A percentile compares a stretch with the other conserved stretches of the same genome.
Conservation (phyloP, 345 rosid genomes). For the Linum trigynum region DNA sequence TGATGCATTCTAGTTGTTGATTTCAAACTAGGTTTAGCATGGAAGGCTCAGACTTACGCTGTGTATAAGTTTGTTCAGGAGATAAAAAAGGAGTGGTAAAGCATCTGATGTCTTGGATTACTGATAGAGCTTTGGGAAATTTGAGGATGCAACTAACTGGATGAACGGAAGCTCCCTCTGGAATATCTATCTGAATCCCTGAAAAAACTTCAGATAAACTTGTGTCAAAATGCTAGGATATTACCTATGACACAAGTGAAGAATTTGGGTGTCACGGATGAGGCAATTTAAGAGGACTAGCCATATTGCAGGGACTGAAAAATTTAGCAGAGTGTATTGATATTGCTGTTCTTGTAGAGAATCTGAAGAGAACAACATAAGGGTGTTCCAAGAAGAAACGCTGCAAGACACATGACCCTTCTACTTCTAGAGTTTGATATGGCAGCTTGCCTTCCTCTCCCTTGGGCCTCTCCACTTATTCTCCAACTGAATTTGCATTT, state of each 20-base stretch:
- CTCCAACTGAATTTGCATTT: not conserved
- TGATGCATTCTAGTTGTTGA: not conserved
- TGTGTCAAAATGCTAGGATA: not conserved
- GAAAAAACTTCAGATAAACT: not conserved
- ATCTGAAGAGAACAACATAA: not conserved
- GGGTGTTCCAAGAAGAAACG: not conserved
- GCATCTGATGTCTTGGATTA: not conserved
- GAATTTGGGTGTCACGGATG: not conserved
- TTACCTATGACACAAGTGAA: not conserved
- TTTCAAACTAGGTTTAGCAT: no score
- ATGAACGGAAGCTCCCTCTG: not conserved
- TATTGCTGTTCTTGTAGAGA: not conserved
- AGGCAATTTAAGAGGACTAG: not conserved
- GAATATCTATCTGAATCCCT: not conserved
- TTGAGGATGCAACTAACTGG: not conserved
- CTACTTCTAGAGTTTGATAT: not conserved
- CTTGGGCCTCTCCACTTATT: not conserved
- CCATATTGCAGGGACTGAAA: not conserved
- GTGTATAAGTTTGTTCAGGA: no score
- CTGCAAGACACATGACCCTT: not conserved
- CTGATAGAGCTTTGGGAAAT: not conserved
- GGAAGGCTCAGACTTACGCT: no score
- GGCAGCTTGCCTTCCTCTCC: not conserved
- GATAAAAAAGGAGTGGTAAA: not conserved
- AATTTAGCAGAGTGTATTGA: no score